Evolutionary conservation across 257 asterid species (phyloP), one percentile per base, ranked within the genome.

Genomic region (Solanum infundibuliforme): DNA sequence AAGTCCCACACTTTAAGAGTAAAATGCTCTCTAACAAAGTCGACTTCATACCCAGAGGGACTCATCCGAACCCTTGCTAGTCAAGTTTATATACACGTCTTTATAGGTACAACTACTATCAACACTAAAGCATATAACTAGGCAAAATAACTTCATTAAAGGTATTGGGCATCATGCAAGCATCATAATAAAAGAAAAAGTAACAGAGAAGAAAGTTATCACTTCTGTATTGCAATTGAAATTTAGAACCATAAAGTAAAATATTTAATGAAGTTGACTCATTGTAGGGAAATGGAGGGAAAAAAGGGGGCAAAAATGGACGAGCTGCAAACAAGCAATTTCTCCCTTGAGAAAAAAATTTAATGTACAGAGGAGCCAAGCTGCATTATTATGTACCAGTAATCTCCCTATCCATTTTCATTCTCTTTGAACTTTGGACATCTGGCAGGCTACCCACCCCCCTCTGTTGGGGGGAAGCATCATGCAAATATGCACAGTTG

Each of bases 341-440:
- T 89, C 74, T 58, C 85, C 43, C 39, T 48, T 48, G 71, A 69
- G 18, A 74, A 60, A 87, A 87, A 86, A 62, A 35, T 65, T 65
- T 46, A 68, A 88, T 91, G 84, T 88, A 90, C 88, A 86, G 23
- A 84, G 86, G 85, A 73, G 84, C 87, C 62, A 87, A 58, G 88
- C 88, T 72, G 83, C 86, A 82, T 20, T 18, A 72, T 83, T 84
- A 93, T 86, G 89, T 87, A 75, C 94, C 94, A 35, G 92, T 89
- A 73, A 92, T 93, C 89, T 85, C 94, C 86, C 94, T 90, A 88
- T 92, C 94, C 90, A 91, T 89, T 89, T 93, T 93, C 92, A 92
- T 82, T 88, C 95, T 92, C 92, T 93, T 94, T 6, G 93, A 92
- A 52, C 46, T 91, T 20, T 87, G 95, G 32, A 90, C 89, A 55